Percentiles rank a stretch among this genome's conserved stretches.
These are phyloP conservation scores for Magnolia sinica DNA, from an alignment of 164 flowering plant species.

Conservation along the genomic window DNA sequence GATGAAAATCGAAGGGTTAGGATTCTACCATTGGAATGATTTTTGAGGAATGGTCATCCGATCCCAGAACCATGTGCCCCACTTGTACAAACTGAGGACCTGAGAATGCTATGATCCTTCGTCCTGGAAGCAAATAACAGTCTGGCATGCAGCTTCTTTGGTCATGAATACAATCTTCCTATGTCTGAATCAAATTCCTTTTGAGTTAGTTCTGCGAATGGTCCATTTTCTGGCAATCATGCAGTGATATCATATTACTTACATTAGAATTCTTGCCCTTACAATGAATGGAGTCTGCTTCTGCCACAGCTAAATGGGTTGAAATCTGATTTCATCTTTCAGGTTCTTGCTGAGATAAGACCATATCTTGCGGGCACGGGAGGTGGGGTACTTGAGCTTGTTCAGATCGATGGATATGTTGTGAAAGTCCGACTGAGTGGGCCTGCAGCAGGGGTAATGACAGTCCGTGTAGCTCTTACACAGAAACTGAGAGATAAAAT, in stretches of 20 bases:
- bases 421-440: conserved; percentile 76
- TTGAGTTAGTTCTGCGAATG: no score
- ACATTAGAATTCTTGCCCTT: neutral
- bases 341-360: conserved; percentile 87
- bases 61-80: neutral
- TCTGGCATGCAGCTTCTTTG: no score
- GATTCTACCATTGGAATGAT: neutral
- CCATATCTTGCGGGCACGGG: conserved; percentile 86
- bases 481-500: conserved; percentile 87
- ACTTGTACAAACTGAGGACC: neutral
- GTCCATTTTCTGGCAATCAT: neutral
- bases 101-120: no score
- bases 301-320: neutral
- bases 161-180: no score
- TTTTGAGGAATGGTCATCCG: neutral
- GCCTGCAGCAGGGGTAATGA: conserved; percentile 88
- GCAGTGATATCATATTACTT: neutral
- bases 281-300: neutral
- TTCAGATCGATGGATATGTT: conserved; percentile 55
- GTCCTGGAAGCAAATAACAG: no score
- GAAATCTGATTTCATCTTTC: conserved; percentile 17
- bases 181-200: no score
- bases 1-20: neutral
- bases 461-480: conserved; percentile 94
- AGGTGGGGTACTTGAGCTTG: conserved; percentile 77